Base-by-base conservation (phyloP, 768 basidiomycete genomes). In the Trametes coccinea region DNA sequence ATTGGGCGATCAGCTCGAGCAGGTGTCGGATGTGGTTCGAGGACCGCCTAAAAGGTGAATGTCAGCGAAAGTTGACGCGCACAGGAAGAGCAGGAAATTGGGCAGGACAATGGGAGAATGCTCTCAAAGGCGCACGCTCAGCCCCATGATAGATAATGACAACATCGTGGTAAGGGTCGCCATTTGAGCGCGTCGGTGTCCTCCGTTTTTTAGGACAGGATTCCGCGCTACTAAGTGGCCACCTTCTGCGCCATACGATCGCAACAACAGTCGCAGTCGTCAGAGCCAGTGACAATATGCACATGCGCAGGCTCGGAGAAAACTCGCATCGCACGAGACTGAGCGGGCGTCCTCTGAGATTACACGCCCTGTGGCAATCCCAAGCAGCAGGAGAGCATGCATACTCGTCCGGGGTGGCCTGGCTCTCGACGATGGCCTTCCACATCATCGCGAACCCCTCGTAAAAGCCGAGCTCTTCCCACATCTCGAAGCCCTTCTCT, bases 381-480 rank as follows among this genome's bases (percentile, higher is more conserved):
- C 34, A 29, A 41, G 54, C 60, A 51, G 29, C 44, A 57, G 53
- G 52, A 48, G 37, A 52, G 44, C 34, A 7, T 41, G 79, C 83
- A 58, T 67, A 86, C 86, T 84, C 80, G 68, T 86, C 80, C 50
- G 69, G 71, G 13, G 72, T 72, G 4, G 72, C 74, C 57, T 80
- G 77, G 54, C 74, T 74, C 22, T 74, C 67, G 44, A 77, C 77
- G 55, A 91, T 74, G 2, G 78, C 78, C 61, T 77, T 73, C 92
- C 92, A 97, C 57, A 86, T 82, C 56, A 69, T 63, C 2, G 93
- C 93, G 67, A 90, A 89, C 5, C 95, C 96, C 67, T 95, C 84
- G 72, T 95, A 95, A 68, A 88, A 98, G 2, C 92, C 95, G 11
- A 99, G 82, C 73, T 99, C 96, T 73, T 98, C 95, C 94, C 95